Base-by-base conservation (phyloP, 2,329 filamentous ascomycete genomes). In the Dothistroma pini region DNA sequence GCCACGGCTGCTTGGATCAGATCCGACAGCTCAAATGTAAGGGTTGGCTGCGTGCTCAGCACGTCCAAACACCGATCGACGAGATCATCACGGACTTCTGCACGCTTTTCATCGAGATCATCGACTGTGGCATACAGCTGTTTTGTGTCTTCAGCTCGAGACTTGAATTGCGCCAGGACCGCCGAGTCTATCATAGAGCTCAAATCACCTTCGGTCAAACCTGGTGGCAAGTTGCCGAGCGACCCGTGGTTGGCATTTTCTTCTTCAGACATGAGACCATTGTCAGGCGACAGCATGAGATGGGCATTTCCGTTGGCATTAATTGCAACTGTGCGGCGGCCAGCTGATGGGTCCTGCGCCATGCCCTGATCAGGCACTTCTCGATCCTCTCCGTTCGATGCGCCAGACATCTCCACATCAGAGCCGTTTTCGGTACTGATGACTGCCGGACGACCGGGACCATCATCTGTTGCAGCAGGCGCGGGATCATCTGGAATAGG, bases 21-120 rank as follows among this genome's bases (percentile, higher is more conserved):
- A 69, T 97, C 93, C 0, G 92, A 86, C 52, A 99, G 81, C 71
- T 97, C 93, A 69, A 97, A 95, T 0, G 95, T 96, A 11, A 93
- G 87, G 67, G 90, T 87, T 14, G 93, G 88, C 68, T 97, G 93
- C 41, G 89, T 88, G 73, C 93, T 89, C 57, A 99, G 87, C 35
- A 97, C 87, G 70, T 97, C 93, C 22, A 99, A 80, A 66, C 90
- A 96, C 60, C 91, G 89, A 69, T 97, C 93, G 61, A 97, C 93
- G 58, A 97, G 77, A 59, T 90, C 88, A 21, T 85, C 81, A 44
- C 91, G 86, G 47, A 97, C 80, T n/a, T 81, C 83, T 4, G 83
- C 81, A 51, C 95, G 87, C 73, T 90, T 84, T 35, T 84, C 84
- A 64, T 96, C 90, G 7, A 99, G 80, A 66, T 92, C 89, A 60